Evolutionary conservation across 108 stramenopile species (phyloP), one percentile per base, ranked within the genome.

Genomic region (Nitzschia inconspicua): DNA sequence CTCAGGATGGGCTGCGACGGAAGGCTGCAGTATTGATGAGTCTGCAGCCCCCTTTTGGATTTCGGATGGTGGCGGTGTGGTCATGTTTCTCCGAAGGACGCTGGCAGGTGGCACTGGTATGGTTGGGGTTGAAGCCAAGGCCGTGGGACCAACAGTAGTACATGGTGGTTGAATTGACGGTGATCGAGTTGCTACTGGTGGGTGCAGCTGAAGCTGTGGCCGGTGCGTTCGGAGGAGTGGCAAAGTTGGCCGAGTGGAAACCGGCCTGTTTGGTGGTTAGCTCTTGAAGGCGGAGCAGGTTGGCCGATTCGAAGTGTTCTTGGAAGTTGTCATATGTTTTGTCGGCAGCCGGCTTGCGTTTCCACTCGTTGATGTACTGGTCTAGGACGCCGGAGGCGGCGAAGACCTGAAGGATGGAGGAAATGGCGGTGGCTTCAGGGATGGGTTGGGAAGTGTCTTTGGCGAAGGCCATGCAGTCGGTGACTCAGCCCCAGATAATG

Each of bases 61-160:
- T 6, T 6, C 4, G 7, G 30, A 9, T 19, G 49, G 49, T 63
- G 34, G 62, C 62, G 3, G 19, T n/a, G 20, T 7, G 10, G 19
- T 32, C 23, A 39, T 63, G 62, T 19, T 26, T n/a, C 3, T 3
- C 23, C 20, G n/a, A 18, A 7, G 3, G 60, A 19, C 41, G 24
- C 1, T 9, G 18, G 16, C 65, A 66, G 6, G 30, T 44, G 7
- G 6, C 14, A 24, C 54, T 66, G 65, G 53, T 55, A 30, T 66
- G 65, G 29, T 29, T 20, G 24, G 41, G 9, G 19, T 66, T 56
- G 18, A 3, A 3, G 22, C 46, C 27, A 2, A 67, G 26, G 4
- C 66, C 66, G 54, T 58, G 57, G 34, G 57, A 18, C 56, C 66
- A 58, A 20, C 66, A 67, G 39, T 67, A 58, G 25, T 19, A 40